phyloP scores from a whole-genome alignment of 2,329 filamentous ascomycete genomes.

The Penicillium sclerotiorum region DNA sequence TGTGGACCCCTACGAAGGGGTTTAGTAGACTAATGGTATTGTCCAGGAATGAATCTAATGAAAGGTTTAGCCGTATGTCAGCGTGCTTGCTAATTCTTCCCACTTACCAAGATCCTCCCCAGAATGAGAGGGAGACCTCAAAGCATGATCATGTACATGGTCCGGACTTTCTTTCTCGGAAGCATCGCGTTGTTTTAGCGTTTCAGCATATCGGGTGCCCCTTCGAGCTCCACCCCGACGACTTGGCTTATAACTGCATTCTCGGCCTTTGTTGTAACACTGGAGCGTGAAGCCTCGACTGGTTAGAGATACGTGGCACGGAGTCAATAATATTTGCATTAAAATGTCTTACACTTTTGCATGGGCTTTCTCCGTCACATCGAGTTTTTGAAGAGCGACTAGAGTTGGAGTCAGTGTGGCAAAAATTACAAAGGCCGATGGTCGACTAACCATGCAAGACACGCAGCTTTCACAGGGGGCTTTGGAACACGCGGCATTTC shows the following conservation, averaged over 20 bases:
- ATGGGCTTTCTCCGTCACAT: slow-evolving; percentile 28
- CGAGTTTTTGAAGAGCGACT: slow-evolving; percentile 28
- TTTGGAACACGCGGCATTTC: slow-evolving; percentile 11
- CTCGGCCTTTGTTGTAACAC: slow-evolving; percentile 17
- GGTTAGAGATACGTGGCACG: too few relatives aligned
- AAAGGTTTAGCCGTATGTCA: neutral
- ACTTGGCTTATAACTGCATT: slow-evolving; percentile 26
- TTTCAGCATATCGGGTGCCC: slow-evolving; percentile 18
- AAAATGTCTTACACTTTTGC: slow-evolving; percentile 19
- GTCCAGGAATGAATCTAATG: slow-evolving; percentile 17
- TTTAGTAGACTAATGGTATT: slow-evolving; percentile 18
- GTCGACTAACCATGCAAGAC: slow-evolving; percentile 18
- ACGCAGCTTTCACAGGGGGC: slow-evolving; percentile 21
- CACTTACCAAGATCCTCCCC: slow-evolving; percentile 10
- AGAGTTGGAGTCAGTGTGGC: neutral
- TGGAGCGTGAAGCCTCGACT: too few relatives aligned
- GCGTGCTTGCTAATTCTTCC: neutral
- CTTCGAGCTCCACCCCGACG: slow-evolving; percentile 27
- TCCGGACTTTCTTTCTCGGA: slow-evolving; percentile 1
- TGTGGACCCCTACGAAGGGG: slow-evolving; percentile 20
- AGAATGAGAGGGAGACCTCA: slow-evolving; percentile 5
- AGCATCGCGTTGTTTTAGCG: slow-evolving; percentile 4
- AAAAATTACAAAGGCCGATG: neutral
- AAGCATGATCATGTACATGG: too few relatives aligned
- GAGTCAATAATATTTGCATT: too few relatives aligned